Evolutionary conservation across 2,329 filamentous ascomycete species (phyloP).

Genomic region (Lachnellula subtilissima): DNA sequence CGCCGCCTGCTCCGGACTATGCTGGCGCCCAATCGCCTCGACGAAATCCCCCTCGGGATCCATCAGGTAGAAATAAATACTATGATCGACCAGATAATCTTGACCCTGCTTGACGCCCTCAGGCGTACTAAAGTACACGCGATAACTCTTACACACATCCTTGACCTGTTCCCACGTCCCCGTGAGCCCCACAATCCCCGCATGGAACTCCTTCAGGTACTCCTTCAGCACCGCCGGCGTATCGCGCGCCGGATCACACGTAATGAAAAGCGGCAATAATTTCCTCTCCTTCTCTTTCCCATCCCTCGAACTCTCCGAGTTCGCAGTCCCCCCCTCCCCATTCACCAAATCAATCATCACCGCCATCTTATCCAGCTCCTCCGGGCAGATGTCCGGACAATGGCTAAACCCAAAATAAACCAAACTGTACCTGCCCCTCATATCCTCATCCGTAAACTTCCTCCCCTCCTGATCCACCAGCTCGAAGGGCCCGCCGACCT

Average conservation of each 20-base stretch:
- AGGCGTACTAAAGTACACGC: slow-evolving; percentile 96
- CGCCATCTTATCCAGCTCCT: slow-evolving; percentile 99
- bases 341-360: slow-evolving; percentile 76
- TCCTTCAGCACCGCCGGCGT: slow-evolving; percentile 76
- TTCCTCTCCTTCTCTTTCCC: not conserved
- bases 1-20: slow-evolving; percentile 81
- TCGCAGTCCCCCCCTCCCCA: not conserved
- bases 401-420: slow-evolving; percentile 99
- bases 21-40: slow-evolving; percentile 90
- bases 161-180: slow-evolving; percentile 94
- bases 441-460: slow-evolving; percentile 69
- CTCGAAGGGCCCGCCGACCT: slow-evolving; percentile 84
- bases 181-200: slow-evolving; percentile 78
- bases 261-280: slow-evolving; percentile 66
- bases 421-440: slow-evolving; percentile 82
- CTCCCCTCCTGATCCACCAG: slow-evolving; percentile 78
- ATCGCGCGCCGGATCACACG: slow-evolving; percentile 90
- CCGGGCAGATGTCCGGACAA: slow-evolving; percentile 97
- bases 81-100: slow-evolving; percentile 97
- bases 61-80: slow-evolving; percentile 99
- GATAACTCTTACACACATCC: slow-evolving; percentile 88
- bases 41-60: slow-evolving; percentile 98
- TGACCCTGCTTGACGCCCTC: slow-evolving; percentile 82
- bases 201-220: slow-evolving; percentile 90
- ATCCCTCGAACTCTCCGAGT: slow-evolving; percentile 42